phyloP scores from a whole-genome alignment of 352 stramenopile genomes.

The Globisporangium cylindrosporum region DNA sequence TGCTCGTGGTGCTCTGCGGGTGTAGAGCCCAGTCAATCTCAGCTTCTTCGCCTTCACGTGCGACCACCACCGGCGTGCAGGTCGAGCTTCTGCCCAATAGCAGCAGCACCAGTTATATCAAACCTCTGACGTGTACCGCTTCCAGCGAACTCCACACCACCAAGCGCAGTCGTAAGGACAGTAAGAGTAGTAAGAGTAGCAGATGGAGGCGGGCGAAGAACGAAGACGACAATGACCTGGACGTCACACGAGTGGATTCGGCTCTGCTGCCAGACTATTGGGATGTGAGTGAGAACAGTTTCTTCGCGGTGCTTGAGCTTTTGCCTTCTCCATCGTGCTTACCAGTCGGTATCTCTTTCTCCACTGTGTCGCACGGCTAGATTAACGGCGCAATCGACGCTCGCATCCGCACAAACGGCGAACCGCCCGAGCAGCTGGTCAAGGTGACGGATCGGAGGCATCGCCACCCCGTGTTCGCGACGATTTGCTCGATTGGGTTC shows the following conservation, averaged over 20 bases:
- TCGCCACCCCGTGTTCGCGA: constrained; percentile 68
- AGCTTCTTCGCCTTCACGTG: neutral
- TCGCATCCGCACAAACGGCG: constrained; percentile 47
- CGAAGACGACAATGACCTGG: neutral
- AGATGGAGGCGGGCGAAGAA: neutral
- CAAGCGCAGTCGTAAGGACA: neutral
- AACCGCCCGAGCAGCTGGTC: constrained; percentile 64
- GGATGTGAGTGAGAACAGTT: constrained; percentile 24
- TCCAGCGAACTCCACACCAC: neutral
- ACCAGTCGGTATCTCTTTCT: neutral
- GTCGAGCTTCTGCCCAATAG: neutral
- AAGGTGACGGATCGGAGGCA: constrained; percentile 72
- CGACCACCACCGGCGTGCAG: neutral
- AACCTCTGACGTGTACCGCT: neutral
- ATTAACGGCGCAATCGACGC: constrained; percentile 12
- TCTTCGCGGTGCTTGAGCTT: neutral
- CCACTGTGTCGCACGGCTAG: constrained; percentile 1
- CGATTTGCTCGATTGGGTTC: constrained; percentile 65
- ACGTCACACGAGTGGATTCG: constrained; percentile 31
- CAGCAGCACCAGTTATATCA: neutral
- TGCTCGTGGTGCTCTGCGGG: neutral
- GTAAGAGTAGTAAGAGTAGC: neutral
- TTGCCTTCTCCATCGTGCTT: neutral
- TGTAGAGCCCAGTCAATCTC: neutral
- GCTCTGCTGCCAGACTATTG: constrained; percentile 53